phyloP scores from a whole-genome alignment of 2,329 filamentous ascomycete genomes.

The Fusarium redolens region DNA sequence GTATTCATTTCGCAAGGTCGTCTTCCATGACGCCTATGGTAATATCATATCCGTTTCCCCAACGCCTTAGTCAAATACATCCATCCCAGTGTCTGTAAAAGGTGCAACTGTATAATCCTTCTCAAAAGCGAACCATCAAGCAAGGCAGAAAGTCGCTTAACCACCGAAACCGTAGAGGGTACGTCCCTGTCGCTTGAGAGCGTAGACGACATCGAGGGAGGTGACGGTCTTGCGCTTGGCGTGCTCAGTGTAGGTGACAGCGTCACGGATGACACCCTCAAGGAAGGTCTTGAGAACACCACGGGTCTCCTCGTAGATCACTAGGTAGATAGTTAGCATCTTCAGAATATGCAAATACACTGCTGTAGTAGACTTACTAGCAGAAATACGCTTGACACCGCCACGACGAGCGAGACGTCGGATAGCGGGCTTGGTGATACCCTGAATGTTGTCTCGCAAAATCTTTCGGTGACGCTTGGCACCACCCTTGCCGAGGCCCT shows the following conservation, averaged over 20 bases:
- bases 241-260: conserved; percentile 83
- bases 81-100: conserved; percentile 27
- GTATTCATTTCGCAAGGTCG: conserved; percentile 49
- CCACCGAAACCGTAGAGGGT: conserved; percentile 92
- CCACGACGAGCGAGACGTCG: conserved; percentile 98
- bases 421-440: conserved; percentile 98
- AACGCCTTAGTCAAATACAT: conserved; percentile 49
- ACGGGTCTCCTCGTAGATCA: conserved; percentile 85
- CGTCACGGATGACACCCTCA: conserved; percentile 80
- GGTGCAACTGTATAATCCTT: conserved; percentile 31
- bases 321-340: conserved; percentile 45
- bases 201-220: conserved; percentile 75
- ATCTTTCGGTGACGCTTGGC: conserved; percentile 99
- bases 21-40: conserved; percentile 50
- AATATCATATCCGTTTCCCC: conserved; percentile 47
- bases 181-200: conserved; percentile 76
- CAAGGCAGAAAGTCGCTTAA: conserved; percentile 60
- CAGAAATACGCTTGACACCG: conserved; percentile 99
- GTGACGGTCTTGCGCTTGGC: conserved; percentile 86
- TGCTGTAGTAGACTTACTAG: conserved; percentile 70
- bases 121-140: conserved; percentile 22
- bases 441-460: conserved; percentile 99
- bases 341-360: fast-evolving
- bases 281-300: conserved; percentile 84
- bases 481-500: conserved; percentile 97